Base-by-base conservation (phyloP, 345 rosid species). In the Boechera divaricarpa region DNA sequence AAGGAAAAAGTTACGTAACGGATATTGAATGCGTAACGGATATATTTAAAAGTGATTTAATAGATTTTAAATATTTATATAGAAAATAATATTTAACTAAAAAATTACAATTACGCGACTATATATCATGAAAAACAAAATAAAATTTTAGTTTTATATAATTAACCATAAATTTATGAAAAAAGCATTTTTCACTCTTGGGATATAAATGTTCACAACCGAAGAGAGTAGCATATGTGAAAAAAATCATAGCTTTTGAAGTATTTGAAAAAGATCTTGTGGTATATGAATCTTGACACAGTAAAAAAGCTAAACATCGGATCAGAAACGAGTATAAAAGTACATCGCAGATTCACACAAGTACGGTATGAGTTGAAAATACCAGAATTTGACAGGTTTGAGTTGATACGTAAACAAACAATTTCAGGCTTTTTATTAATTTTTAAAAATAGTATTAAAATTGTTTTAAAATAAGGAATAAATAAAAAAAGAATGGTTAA, bases 401-500 rank as follows among this genome's bases (percentile, higher is more conserved):
- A 48, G 35, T 60, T 36, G 48, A 44, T 44, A 63, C 68, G 44
- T 16, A 36, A 42, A 39, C 8, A 72, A 63, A 63, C 56, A 54
- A 73, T 73, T 63, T 70, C 6, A 53, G 70, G 72, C 24, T 45
- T 65, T 44, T 47, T 21, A 42, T 65, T 24, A 15, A 65, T 28
- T 54, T 57, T 31, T 21, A 44, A 16, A 75, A 67, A 67, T 75
- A 67, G 72, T 6, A 57, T 24, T 48, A n/a, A n/a, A n/a, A n/a
- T n/a, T 47, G 16, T 47, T 5, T 13, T 0, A 26, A 28, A 28
- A 2, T 2, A 13, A 18, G 9, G n/a, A 41, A 61, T 13, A 53
- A 21, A 51, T 10, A 24, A 69, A 52, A 54, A 54, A 77, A 24
- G 24, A 78, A 66, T 65, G 77, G 81, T 59, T 48, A 59, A 18